Conservation (phyloP, 2,329 filamentous ascomycete genomes). For the Diaporthe caulivora region DNA sequence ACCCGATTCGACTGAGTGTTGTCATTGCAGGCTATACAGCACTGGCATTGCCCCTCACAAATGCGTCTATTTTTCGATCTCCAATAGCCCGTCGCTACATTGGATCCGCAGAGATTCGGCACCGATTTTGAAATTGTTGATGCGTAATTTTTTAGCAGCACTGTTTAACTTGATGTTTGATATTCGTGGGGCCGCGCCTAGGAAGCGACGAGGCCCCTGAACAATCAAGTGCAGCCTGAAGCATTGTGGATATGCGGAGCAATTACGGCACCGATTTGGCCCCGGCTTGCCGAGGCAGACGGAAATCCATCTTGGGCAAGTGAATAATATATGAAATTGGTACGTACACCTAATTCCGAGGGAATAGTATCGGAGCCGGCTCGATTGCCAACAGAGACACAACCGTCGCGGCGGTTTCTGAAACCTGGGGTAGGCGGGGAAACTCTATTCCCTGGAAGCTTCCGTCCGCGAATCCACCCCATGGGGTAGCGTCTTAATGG, state of each 20-base stretch:
- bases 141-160: not conserved
- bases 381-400: no score
- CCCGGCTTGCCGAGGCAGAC: not conserved
- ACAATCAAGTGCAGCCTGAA: not conserved
- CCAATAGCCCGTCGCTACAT: not conserved
- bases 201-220: not conserved
- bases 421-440: constrained; percentile 17
- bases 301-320: no score
- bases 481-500: not conserved
- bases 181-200: not conserved
- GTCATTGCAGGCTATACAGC: not conserved
- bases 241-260: not conserved
- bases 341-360: no score
- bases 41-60: not conserved
- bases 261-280: not conserved
- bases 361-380: not conserved
- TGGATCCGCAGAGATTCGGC: not conserved
- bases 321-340: no score
- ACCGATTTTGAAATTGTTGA: not conserved
- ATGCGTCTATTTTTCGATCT: not conserved
- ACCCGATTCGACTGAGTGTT: no score
- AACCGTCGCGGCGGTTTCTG: no score
- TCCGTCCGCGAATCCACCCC: not conserved
- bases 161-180: not conserved
- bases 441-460: constrained; percentile 4